phyloP scores from a whole-genome alignment of 2,329 filamentous ascomycete genomes.

The Neospermospora avenae region DNA sequence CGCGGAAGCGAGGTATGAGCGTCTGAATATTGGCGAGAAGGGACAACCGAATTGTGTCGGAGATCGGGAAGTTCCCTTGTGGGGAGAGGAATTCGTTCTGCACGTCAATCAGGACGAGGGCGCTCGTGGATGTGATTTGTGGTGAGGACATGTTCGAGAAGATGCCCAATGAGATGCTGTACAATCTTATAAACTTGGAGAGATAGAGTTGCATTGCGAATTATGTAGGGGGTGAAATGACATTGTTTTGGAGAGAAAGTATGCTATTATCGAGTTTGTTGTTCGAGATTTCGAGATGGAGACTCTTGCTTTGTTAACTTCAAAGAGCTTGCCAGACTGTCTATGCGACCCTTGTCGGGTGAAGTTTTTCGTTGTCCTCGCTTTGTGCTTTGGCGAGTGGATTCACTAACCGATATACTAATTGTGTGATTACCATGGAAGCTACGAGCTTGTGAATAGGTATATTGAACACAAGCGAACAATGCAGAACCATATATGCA shows the following conservation, averaged over 20 bases:
- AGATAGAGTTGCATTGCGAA: not conserved
- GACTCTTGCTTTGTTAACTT: not conserved
- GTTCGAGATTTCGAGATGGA: not conserved
- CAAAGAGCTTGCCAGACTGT: not conserved
- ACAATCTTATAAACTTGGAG: too few species aligned
- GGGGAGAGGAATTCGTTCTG: conserved; percentile 12
- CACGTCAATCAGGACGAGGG: conserved; percentile 12
- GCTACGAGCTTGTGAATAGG: not conserved
- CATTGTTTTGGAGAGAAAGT: not conserved
- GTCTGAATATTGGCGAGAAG: conserved; percentile 2
- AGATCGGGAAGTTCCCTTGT: conserved; percentile 11
- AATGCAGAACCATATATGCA: too few species aligned
- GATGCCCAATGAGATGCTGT: not conserved
- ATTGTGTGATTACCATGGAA: not conserved
- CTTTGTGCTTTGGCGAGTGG: not conserved
- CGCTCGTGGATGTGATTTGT: not conserved
- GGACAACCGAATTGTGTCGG: not conserved
- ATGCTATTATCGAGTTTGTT: not conserved
- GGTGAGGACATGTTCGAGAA: not conserved
- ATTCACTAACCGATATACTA: not conserved
- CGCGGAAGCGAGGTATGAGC: conserved; percentile 10
- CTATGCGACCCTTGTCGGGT: not conserved
- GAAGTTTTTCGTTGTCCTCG: not conserved
- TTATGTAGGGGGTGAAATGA: not conserved
- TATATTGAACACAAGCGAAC: too few species aligned